Evolutionary conservation across 352 stramenopile species (phyloP), one percentile per base, ranked within the genome.

Genomic region (Globisporangium cystogenes): DNA sequence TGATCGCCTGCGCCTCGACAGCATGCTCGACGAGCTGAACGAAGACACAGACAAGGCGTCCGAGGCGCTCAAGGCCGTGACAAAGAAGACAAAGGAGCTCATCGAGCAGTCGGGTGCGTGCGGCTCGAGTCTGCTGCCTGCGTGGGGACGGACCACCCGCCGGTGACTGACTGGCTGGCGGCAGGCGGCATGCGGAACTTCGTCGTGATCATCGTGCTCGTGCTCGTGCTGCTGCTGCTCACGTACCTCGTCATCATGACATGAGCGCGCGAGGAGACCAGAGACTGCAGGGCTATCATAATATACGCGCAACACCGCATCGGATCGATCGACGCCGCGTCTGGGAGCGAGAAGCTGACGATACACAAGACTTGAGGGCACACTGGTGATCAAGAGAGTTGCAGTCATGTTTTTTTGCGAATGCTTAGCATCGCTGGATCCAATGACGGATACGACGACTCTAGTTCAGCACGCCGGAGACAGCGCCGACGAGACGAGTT

Each of bases 201-300:
- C 53, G 72, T 90, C 50, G 72, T 93, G 48, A 91, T 93, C 72
- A 90, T 93, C 64, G 82, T 87, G 66, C 70, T 93, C 18, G 79
- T 87, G 51, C 65, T 93, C 26, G 80, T 93, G 57, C 59, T 93
- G 64, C 68, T 93, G 44, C 65, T 93, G 55, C 74, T 93, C 59
- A 93, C 82, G 59, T 91, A 91, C 67, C 71, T 91, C 58, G 82
- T 91, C 57, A 91, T 91, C 58, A 93, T 93, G 82, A 90, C 79
- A 71, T 90, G 68, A 86, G 20, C 11, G 33, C 33, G 33, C 33
- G 33, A 39, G 33, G 33, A 39, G 33, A 39, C 33, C 7, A 12
- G 33, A 39, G 14, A 12, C 12, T 39, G 33, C 8, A 12, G 33
- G 14, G 33, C 33, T 39, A 39, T 39, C 33, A 39, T 39, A 39